A percentile compares a stretch with the other conserved stretches of the same genome.
phyloP scores from a whole-genome alignment of 768 basidiomycete genomes.

The Mycena rebaudengoi region DNA sequence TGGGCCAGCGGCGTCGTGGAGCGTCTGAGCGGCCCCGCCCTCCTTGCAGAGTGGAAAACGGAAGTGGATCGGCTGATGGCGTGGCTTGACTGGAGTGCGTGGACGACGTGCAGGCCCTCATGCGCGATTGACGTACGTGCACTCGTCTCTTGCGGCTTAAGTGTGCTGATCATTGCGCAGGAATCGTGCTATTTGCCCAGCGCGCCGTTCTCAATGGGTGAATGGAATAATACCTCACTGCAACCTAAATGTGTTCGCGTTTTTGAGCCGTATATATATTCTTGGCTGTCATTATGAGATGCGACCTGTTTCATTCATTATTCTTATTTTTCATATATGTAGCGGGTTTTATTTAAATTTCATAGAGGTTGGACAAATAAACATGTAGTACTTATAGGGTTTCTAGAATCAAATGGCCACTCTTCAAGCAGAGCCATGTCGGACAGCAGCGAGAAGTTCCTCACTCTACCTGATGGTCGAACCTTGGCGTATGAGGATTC shows the following conservation, averaged over 20 bases:
- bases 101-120: constrained; percentile 56
- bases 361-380: too few species aligned
- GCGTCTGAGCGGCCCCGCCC: not conserved
- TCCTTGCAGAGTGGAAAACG: constrained; percentile 43
- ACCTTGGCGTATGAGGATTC: constrained; percentile 62
- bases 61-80: constrained; percentile 48
- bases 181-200: constrained; percentile 20
- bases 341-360: too few species aligned
- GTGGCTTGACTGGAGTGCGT: constrained; percentile 64
- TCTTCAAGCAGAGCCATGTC: too few species aligned
- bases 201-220: constrained; percentile 14
- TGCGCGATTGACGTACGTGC: constrained; percentile 54
- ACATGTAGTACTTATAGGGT: too few species aligned
- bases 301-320: too few species aligned
- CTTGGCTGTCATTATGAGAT: too few species aligned
- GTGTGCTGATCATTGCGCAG: too few species aligned
- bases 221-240: constrained; percentile 17
- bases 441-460: constrained; percentile 45
- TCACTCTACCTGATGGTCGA: constrained; percentile 52
- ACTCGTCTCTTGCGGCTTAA: constrained; percentile 9
- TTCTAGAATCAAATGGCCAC: too few species aligned
- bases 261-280: constrained; percentile 26
- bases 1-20: constrained; percentile 53
- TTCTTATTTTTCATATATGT: too few species aligned
- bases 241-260: constrained; percentile 11